phyloP scores from a whole-genome alignment of 2,329 filamentous ascomycete genomes.

The Apiospora sp. region DNA sequence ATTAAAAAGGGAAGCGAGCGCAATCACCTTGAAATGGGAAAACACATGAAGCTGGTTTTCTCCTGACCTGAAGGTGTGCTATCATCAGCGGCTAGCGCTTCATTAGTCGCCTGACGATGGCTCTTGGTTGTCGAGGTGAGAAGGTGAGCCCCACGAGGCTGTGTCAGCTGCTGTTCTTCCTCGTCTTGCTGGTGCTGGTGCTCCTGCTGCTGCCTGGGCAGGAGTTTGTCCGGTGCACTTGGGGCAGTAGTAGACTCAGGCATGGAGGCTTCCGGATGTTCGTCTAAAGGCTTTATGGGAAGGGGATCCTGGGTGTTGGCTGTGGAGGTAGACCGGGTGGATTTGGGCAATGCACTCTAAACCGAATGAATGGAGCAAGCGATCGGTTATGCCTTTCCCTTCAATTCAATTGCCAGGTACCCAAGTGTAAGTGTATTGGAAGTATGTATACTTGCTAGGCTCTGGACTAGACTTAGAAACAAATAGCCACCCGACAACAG shows the following conservation, averaged over 20 bases:
- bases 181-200: neutral
- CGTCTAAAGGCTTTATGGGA: neutral
- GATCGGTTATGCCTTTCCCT: neutral
- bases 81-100: conserved; percentile 21
- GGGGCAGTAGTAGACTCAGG: neutral
- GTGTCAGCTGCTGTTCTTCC: neutral
- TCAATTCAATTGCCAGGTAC: neutral
- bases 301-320: neutral
- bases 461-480: neutral
- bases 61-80: conserved; percentile 6
- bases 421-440: neutral
- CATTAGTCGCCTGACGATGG: conserved; percentile 14
- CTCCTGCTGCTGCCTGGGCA: neutral
- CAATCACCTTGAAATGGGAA: conserved; percentile 21
- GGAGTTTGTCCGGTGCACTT: neutral
- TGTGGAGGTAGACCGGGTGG: conserved; percentile 13
- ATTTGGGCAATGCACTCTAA: conserved; percentile 2
- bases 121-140: conserved; percentile 17
- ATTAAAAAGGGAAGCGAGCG: neutral
- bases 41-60: conserved; percentile 9
- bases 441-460: neutral
- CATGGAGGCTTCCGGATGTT: neutral
- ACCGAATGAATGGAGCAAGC: neutral
- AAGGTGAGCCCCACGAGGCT: conserved; percentile 20
- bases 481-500: conserved; percentile 8